Percentiles rank a stretch among this genome's conserved stretches.
These are phyloP conservation scores for Allium fistulosum DNA, from an alignment of 106 monocot genomes.

Conservation along the genomic window DNA sequence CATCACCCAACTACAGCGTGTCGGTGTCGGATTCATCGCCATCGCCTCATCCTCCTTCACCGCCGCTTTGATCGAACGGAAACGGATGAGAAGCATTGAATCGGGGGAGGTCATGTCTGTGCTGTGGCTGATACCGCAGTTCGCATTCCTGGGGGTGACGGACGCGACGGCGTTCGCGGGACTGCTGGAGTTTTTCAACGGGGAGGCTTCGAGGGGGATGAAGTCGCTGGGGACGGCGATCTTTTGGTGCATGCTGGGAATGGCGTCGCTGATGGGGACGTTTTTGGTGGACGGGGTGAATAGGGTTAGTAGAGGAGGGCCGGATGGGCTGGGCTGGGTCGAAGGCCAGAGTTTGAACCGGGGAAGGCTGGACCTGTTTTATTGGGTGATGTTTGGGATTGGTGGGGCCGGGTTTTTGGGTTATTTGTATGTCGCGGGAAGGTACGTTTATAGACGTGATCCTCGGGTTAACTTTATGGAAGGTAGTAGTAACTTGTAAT, in stretches of 20 bases:
- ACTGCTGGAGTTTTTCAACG: constrained; percentile 57
- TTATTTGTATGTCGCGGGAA: constrained; percentile 42
- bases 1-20: constrained; percentile 33
- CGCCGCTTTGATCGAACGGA: constrained; percentile 44
- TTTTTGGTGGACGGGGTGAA: constrained; percentile 40
- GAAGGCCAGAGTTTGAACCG: constrained; percentile 53
- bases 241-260: constrained; percentile 50
- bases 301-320: constrained; percentile 22
- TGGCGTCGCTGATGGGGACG: constrained; percentile 42
- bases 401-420: constrained; percentile 25
- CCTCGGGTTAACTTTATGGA: background rate
- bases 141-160: constrained; percentile 37
- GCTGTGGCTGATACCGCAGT: constrained; percentile 49
- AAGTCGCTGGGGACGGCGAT: constrained; percentile 55
- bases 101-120: constrained; percentile 35
- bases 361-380: constrained; percentile 53
- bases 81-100: constrained; percentile 18
- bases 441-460: constrained; percentile 36
- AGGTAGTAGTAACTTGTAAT: background rate
- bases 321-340: constrained; percentile 37
- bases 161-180: constrained; percentile 57
- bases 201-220: constrained; percentile 36
- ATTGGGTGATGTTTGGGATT: constrained; percentile 36
- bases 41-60: constrained; percentile 16
- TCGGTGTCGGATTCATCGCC: constrained; percentile 30